These are phyloP conservation scores for Nigrospora sphaerica DNA, from an alignment of 2,329 filamentous ascomycete species.

Conservation along the genomic window DNA sequence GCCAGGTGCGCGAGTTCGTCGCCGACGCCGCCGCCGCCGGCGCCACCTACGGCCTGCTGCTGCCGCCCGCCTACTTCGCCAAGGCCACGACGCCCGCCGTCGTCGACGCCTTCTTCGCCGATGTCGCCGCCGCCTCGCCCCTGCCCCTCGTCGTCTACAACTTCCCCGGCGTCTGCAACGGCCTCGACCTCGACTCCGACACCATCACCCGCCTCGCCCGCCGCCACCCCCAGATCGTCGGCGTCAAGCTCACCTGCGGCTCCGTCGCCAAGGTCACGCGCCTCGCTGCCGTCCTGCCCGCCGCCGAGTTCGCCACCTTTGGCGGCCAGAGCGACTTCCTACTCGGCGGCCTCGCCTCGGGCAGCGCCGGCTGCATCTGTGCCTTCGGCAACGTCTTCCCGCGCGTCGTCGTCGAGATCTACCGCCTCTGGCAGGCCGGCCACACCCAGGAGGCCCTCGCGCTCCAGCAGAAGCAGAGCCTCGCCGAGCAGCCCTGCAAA, in stretches of 20 bases:
- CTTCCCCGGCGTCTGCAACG: slow-evolving; percentile 62
- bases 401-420: slow-evolving; percentile 49
- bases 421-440: slow-evolving; percentile 52
- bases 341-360: slow-evolving; percentile 50
- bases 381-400: slow-evolving; percentile 58
- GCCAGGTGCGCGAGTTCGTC: slow-evolving; percentile 54
- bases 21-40: slow-evolving; percentile 52
- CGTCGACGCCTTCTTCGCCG: slow-evolving; percentile 51
- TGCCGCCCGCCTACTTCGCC: slow-evolving; percentile 59
- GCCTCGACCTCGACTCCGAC: slow-evolving; percentile 61
- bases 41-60: slow-evolving; percentile 53
- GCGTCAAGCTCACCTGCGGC: slow-evolving; percentile 59
- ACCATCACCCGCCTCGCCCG: slow-evolving; percentile 47
- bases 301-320: slow-evolving; percentile 57
- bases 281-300: slow-evolving; percentile 40
- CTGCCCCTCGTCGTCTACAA: slow-evolving; percentile 61
- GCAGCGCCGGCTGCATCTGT: slow-evolving; percentile 53
- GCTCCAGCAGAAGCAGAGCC: slow-evolving; percentile 53
- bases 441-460: slow-evolving; percentile 50
- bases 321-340: slow-evolving; percentile 70
- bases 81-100: slow-evolving; percentile 52
- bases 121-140: slow-evolving; percentile 43
- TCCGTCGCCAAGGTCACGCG: slow-evolving; percentile 54
- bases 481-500: slow-evolving; percentile 61
- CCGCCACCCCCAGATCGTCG: slow-evolving; percentile 47